These are phyloP conservation scores for Arthroderma sp. DNA, from an alignment of 2,329 filamentous ascomycete species.

Conservation along the genomic window DNA sequence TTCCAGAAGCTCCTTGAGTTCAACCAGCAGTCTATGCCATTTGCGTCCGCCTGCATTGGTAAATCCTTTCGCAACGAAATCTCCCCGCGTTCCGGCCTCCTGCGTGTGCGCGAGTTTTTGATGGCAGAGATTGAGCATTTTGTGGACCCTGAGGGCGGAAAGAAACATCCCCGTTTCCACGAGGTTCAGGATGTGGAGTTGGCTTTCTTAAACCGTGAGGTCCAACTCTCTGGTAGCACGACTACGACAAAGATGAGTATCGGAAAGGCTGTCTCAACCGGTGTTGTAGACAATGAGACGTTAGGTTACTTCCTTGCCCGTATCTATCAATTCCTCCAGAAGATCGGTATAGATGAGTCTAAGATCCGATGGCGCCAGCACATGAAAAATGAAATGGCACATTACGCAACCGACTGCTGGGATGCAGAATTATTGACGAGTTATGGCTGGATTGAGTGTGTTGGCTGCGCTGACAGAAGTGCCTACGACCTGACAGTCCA, in stretches of 20 bases:
- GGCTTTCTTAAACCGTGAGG: slow-evolving; percentile 68
- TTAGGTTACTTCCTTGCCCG: slow-evolving; percentile 93
- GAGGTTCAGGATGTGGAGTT: slow-evolving; percentile 78
- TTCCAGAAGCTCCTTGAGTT: slow-evolving; percentile 94
- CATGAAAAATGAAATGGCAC: slow-evolving; percentile 82
- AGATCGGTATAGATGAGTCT: slow-evolving; percentile 70
- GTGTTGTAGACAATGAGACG: slow-evolving; percentile 91
- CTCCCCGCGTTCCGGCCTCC: slow-evolving; percentile 76
- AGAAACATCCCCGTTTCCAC: slow-evolving; percentile 81
- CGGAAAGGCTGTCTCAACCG: slow-evolving; percentile 70
- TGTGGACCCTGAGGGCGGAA: slow-evolving; percentile 85
- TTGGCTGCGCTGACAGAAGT: slow-evolving; percentile 89
- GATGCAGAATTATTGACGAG: slow-evolving; percentile 86
- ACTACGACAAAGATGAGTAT: slow-evolving; percentile 60
- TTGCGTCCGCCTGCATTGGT: slow-evolving; percentile 92
- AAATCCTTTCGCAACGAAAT: slow-evolving; percentile 99
- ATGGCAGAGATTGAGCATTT: slow-evolving; percentile 99
- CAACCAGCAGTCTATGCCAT: slow-evolving; percentile 91
- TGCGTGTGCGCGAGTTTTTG: slow-evolving; percentile 91
- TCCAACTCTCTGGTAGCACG: slow-evolving; percentile 79
- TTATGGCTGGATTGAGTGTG: slow-evolving; percentile 96
- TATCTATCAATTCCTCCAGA: slow-evolving; percentile 80
- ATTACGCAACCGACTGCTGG: slow-evolving; percentile 97
- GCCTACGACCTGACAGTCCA: slow-evolving; percentile 91
- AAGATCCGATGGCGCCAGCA: slow-evolving; percentile 97